A percentile compares a stretch with the other conserved stretches of the same genome.
phyloP scores from a whole-genome alignment of 495 filamentous ascomycete genomes.

The Penicillium macrosclerotiorum region DNA sequence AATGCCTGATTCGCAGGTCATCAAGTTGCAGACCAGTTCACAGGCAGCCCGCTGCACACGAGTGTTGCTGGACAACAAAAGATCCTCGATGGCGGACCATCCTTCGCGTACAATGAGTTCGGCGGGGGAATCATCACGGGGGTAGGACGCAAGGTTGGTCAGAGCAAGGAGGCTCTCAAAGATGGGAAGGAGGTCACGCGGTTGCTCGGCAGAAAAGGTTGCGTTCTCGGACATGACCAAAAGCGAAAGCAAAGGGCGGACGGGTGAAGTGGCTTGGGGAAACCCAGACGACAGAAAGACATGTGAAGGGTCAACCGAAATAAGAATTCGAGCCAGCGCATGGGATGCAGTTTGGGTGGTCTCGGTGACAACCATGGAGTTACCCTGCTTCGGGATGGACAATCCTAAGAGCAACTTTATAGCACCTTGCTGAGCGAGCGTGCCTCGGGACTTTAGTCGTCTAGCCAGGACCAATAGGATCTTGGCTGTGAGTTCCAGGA shows the following conservation, averaged over 20 bases:
- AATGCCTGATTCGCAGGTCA: constrained; percentile 70
- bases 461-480: constrained; percentile 77
- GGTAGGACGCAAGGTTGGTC: constrained; percentile 84
- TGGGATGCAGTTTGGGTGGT: constrained; percentile 69
- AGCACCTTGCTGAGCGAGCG: constrained; percentile 85
- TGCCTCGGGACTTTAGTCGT: constrained; percentile 66
- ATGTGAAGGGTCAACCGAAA: constrained; percentile 80
- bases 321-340: constrained; percentile 85
- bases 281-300: constrained; percentile 78
- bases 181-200: constrained; percentile 77
- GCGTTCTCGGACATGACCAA: constrained; percentile 51
- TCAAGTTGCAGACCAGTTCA: constrained; percentile 90
- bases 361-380: constrained; percentile 33
- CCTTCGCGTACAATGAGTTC: constrained; percentile 68
- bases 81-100: constrained; percentile 75
- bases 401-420: constrained; percentile 77
- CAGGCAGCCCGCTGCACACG: constrained; percentile 78
- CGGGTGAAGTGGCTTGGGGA: constrained; percentile 68
- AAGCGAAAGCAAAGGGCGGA: constrained; percentile 74
- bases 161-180: constrained; percentile 91
- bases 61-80: constrained; percentile 72
- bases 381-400: constrained; percentile 55
- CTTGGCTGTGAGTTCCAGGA: constrained; percentile 62
- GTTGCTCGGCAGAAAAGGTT: constrained; percentile 51
- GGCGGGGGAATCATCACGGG: constrained; percentile 60